Evolutionary conservation across 2,329 filamentous ascomycete genomes (phyloP), one percentile per base, ranked within the genome.

Genomic region (Immersiporthe knoxdaviesiana): DNA sequence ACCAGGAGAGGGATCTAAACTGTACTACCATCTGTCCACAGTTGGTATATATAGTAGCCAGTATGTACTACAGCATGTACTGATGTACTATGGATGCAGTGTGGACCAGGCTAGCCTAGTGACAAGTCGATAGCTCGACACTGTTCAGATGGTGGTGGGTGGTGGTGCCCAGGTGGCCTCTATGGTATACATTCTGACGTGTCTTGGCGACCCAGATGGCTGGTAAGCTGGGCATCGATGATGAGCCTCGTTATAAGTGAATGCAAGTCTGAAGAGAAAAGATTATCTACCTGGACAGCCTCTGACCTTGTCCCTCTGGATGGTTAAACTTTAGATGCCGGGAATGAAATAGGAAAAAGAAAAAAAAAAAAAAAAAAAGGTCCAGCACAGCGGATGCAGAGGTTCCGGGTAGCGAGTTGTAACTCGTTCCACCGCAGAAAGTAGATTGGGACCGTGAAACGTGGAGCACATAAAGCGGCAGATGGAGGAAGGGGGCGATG

Each of bases 141-240:
- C 16, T 44, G 16, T 18, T 5, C 6, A 44, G 16, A 24, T 21
- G 47, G 21, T 21, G 18, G n/a, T 35, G 4, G 35, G 35, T 35
- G 4, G 47, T n/a, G 18, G 21, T n/a, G n/a, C 21, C 7, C 10
- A 5, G 47, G 21, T 50, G 47, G 47, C 47, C 21, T 21, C 21
- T n/a, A 10, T 39, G 37, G 37, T 30, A 30, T 56, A 56, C 14
- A 1, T 30, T 8, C 18, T 30, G 24, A 12, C 30, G 11, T n/a
- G 58, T 61, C 59, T 61, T 61, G 59, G 59, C 59, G 59, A 39
- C 24, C 59, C 59, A 41, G 35, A 61, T 24, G 14, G 59, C 59
- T 44, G 59, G 59, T 41, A 44, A 62, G 59, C 59, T 62, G 41
- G 59, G 59, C 59, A 62, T 24, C 10, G 11, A 44, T 11, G 11